These are phyloP conservation scores for Dipodascus albidus DNA, from an alignment of 805 yeast species.

Conservation along the genomic window DNA sequence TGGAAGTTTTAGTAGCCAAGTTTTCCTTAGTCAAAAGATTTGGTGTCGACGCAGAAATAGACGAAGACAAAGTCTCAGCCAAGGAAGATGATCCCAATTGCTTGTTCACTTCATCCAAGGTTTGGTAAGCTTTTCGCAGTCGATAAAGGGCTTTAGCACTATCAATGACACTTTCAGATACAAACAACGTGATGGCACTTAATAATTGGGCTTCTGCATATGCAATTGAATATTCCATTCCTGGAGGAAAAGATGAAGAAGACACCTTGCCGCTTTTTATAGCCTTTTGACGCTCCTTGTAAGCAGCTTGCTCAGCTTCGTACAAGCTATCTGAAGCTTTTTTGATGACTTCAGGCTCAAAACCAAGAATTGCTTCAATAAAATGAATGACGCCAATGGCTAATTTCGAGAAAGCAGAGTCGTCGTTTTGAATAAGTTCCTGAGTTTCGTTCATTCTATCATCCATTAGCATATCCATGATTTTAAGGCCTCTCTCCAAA, in stretches of 20 bases:
- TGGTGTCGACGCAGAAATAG: background rate
- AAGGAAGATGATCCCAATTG: constrained; percentile 18
- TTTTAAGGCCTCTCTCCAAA: constrained; percentile 36
- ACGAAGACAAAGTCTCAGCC: background rate
- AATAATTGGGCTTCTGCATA: constrained; percentile 78
- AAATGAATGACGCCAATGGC: constrained; percentile 85
- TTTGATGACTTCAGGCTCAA: constrained; percentile 80
- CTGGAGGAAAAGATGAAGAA: constrained; percentile 67
- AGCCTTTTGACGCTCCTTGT: constrained; percentile 49
- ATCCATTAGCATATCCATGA: constrained; percentile 85
- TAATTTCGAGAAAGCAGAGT: constrained; percentile 26
- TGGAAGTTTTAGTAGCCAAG: background rate
- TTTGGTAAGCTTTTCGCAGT: constrained; percentile 79
- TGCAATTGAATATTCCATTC: constrained; percentile 87
- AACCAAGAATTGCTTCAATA: constrained; percentile 86
- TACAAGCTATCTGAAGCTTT: constrained; percentile 61
- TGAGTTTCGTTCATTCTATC: constrained; percentile 68
- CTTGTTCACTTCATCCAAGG: constrained; percentile 64
- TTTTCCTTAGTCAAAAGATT: background rate
- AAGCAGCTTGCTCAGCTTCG: constrained; percentile 58
- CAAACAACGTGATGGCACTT: constrained; percentile 76
- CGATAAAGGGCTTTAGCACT: constrained; percentile 83
- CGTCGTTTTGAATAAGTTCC: constrained; percentile 31
- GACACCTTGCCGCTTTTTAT: constrained; percentile 47
- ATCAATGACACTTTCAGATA: constrained; percentile 81